Conservation (phyloP, 805 yeast species). For the Wickerhamomyces pijperi region DNA sequence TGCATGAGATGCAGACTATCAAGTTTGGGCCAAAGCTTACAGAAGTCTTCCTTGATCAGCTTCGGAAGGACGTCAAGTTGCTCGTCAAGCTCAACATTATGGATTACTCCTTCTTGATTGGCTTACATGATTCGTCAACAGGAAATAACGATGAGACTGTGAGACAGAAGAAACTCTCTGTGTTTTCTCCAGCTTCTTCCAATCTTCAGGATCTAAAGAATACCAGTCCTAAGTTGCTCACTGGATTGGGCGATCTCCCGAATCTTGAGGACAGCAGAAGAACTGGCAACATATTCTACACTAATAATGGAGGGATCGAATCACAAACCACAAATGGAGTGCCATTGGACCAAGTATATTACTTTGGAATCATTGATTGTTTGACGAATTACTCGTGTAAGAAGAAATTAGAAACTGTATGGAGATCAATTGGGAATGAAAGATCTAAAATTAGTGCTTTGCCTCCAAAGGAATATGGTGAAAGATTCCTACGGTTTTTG, state of each 20-base stretch:
- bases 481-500: constrained; percentile 73
- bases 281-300: constrained; percentile 44
- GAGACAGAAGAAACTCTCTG: constrained; percentile 27
- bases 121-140: constrained; percentile 66
- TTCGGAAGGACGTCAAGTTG: constrained; percentile 63
- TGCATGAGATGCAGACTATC: constrained; percentile 53
- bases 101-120: constrained; percentile 90
- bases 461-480: constrained; percentile 86
- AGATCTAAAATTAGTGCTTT: constrained; percentile 72
- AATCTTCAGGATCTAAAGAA: constrained; percentile 22
- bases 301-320: constrained; percentile 76
- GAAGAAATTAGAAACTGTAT: constrained; percentile 76
- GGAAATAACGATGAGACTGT: constrained; percentile 31
- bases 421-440: constrained; percentile 64
- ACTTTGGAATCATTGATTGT: constrained; percentile 90
- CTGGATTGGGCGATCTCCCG: constrained; percentile 30
- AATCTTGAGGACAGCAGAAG: constrained; percentile 30
- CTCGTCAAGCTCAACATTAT: constrained; percentile 71
- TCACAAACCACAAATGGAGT: constrained; percentile 53
- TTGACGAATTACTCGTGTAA: constrained; percentile 67
- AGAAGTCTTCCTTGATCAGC: constrained; percentile 50
- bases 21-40: constrained; percentile 65
- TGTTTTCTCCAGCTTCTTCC: constrained; percentile 19
- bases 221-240: constrained; percentile 35
- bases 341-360: constrained; percentile 63